These are phyloP conservation scores for Meyerozyma sp. DNA, from an alignment of 1,139 yeast genomes.

Conservation along the genomic window DNA sequence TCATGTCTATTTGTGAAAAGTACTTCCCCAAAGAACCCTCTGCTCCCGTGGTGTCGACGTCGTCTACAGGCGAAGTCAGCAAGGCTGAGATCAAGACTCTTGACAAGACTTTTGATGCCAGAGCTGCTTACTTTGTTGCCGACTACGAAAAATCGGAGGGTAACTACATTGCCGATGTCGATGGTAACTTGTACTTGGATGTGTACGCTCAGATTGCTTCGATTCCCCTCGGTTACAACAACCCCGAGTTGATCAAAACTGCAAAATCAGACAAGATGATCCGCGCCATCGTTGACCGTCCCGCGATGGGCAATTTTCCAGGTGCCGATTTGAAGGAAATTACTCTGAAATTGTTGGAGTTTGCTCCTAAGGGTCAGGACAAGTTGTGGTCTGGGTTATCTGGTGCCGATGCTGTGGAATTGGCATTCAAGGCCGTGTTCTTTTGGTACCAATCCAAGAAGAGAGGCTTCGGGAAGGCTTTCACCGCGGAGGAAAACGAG, in stretches of 20 bases:
- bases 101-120: slow-evolving; percentile 53
- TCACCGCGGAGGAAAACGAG: slow-evolving; percentile 54
- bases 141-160: slow-evolving; percentile 67
- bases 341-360: slow-evolving; percentile 50
- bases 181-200: slow-evolving; percentile 64
- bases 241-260: slow-evolving; percentile 58
- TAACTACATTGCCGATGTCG: slow-evolving; percentile 67
- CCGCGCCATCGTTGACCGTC: slow-evolving; percentile 67
- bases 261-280: slow-evolving; percentile 64
- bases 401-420: slow-evolving; percentile 82
- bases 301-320: slow-evolving; percentile 76
- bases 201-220: slow-evolving; percentile 78
- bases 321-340: slow-evolving; percentile 56
- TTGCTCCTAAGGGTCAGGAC: slow-evolving; percentile 68
- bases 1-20: slow-evolving; percentile 40
- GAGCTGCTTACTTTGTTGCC: slow-evolving; percentile 63
- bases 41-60: slow-evolving; percentile 45
- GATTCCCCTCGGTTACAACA: slow-evolving; percentile 74
- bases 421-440: slow-evolving; percentile 81
- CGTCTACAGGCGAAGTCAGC: slow-evolving; percentile 63
- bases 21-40: slow-evolving; percentile 69
- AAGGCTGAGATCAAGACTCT: slow-evolving; percentile 41
- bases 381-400: slow-evolving; percentile 71
- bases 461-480: slow-evolving; percentile 47
- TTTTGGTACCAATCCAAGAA: slow-evolving; percentile 63